Conservation (phyloP, 2,329 filamentous ascomycete genomes). For the Cytospora piceae region DNA sequence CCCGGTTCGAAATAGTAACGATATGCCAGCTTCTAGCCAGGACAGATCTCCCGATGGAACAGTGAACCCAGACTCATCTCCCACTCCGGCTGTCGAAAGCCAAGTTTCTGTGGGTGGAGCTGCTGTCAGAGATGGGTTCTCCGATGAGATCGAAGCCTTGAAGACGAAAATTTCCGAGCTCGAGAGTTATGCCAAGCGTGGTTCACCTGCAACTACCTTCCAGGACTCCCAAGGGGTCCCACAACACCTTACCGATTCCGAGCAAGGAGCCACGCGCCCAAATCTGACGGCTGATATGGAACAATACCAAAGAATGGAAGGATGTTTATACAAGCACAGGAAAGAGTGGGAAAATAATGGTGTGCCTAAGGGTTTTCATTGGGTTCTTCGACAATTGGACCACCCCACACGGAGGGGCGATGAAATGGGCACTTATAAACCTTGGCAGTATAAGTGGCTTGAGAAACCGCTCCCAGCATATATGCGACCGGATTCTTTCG, state of each 20-base stretch:
- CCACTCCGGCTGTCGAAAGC: neutral
- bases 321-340: neutral
- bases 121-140: neutral
- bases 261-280: neutral
- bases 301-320: constrained; percentile 1
- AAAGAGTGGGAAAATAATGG: neutral
- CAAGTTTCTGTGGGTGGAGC: neutral
- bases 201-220: neutral
- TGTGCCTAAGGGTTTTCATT: too few species aligned
- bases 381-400: too few species aligned
- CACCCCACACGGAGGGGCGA: too few species aligned
- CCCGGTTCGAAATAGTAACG: neutral
- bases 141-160: neutral
- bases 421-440: too few species aligned
- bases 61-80: neutral
- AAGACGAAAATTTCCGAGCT: neutral
- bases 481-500: neutral
- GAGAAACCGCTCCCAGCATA: neutral
- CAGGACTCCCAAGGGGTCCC: neutral
- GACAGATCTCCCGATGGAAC: neutral
- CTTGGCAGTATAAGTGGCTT: neutral
- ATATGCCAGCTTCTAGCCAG: neutral
- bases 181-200: neutral
- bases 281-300: neutral
- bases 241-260: neutral